Evolutionary conservation across 2,329 filamentous ascomycete genomes (phyloP), one percentile per base, ranked within the genome.

Genomic region (Fusarium chaquense): DNA sequence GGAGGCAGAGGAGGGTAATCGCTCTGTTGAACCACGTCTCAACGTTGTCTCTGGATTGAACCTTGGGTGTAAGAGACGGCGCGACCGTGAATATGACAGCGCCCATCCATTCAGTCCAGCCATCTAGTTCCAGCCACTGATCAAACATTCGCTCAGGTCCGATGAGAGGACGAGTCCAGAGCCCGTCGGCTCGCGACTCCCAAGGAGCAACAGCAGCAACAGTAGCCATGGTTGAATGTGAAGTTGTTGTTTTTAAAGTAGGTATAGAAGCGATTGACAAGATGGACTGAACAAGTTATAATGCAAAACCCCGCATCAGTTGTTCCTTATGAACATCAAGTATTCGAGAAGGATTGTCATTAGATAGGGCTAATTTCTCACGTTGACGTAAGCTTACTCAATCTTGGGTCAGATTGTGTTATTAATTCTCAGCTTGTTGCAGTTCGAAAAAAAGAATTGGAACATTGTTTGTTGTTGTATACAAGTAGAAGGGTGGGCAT

Each of bases 111-210:
- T 45, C 45, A 18, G 56, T 45, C 45, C 38, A 61, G 2, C 32
- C 45, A 3, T 62, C 32, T 12, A 61, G 33, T 13, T 61, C 38
- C 5, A 62, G 56, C 45, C 57, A 61, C n/a, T 61, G 45, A 28
- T 61, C 59, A 4, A 53, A 62, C 33, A 61, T 61, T 26, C 38
- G 44, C 26, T 62, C 33, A 5, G 59, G 45, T 2, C 45, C 59
- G 1, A 53, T n/a, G 15, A 62, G 32, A 3, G 45, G 45, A n/a
- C 56, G 45, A 3, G 35, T 30, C 58, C 43, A 61, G 16, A 41
- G 16, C 10, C 54, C 35, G 3, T 61, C 43, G 5, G 11, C 26
- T 24, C 24, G 35, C 26, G 43, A 30, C 10, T 59, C 26, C 58
- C 58, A 59, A 8, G 43, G 43, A 26, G 58, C 26, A 1, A 60